A percentile compares a stretch with the other conserved stretches of the same genome.
These are phyloP conservation scores for Botryobasidium botryosum DNA, from an alignment of 768 basidiomycete genomes.

Conservation along the genomic window DNA sequence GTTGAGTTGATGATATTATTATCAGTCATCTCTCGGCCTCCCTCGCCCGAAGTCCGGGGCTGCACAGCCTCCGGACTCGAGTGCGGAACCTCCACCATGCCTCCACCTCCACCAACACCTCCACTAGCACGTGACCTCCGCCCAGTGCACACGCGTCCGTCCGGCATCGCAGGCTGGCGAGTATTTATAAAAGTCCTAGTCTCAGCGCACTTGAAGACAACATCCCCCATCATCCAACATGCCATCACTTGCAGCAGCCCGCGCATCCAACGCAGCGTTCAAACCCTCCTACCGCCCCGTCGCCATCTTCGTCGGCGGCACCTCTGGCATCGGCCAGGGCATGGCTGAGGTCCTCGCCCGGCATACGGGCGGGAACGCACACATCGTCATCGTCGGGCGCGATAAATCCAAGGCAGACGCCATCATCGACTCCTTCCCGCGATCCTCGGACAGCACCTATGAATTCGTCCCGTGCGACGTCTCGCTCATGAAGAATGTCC, in stretches of 20 bases:
- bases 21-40: too few relatives aligned
- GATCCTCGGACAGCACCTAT: conserved; percentile 13
- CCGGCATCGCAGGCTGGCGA: too few relatives aligned
- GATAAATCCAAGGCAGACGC: conserved; percentile 10
- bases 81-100: too few relatives aligned
- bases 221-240: not conserved
- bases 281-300: conserved; percentile 8
- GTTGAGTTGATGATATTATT: too few relatives aligned
- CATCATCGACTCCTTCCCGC: conserved; percentile 11
- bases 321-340: conserved; percentile 11
- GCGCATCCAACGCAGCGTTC: conserved; percentile 4
- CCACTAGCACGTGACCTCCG: too few relatives aligned
- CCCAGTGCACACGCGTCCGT: too few relatives aligned
- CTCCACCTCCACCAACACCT: too few relatives aligned
- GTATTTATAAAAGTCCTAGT: too few relatives aligned
- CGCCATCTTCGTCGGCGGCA: conserved; percentile 11
- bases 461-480: conserved; percentile 19
- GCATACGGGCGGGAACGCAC: conserved; percentile 9
- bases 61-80: too few relatives aligned
- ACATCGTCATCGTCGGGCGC: conserved; percentile 14
- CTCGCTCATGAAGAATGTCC: conserved; percentile 13
- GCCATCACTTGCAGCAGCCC: conserved; percentile 4
- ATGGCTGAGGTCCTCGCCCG: conserved; percentile 9
- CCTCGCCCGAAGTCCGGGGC: too few relatives aligned
- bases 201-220: too few relatives aligned